Evolutionary conservation across 305 asterid species (phyloP), one percentile per base, ranked within the genome.

Genomic region (Ajuga reptans): DNA sequence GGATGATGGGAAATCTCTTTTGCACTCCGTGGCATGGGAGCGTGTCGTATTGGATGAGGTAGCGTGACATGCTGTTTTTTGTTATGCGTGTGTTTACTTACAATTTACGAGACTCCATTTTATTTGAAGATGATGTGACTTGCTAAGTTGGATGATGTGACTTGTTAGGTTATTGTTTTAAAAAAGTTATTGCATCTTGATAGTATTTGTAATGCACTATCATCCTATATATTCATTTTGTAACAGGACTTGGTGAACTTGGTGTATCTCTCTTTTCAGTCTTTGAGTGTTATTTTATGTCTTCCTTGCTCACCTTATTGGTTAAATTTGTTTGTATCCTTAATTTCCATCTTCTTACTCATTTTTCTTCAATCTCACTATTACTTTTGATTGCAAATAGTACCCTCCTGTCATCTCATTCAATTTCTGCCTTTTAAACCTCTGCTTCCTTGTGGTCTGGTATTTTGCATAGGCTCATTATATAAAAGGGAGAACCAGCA

Each of bases 1-100:
- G 10, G 61, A 86, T 50, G 45, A 42, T 46, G 81, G 75, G 57
- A 84, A 79, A 76, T 87, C 97, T 72, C 69, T 85, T 75, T 81
- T 92, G 81, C 97, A 92, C 78, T 83, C 86, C 21, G 82, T 88
- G 76, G 75, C 74, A 45, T 92, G 98, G 98, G 81, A 90, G 60
- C 96, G 98, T 14, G 72, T 92, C 63, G 79, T 92, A 66, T 78
- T 92, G 84, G 98, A 92, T 78, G 98, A 92, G 89, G 97, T 92
- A 63, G 70, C 29, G 24, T 60, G 58, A 14, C 61, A 39, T 45
- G 55, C 6, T 69, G 10, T 34, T 51, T 71, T 69, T 33, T 55
- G 14, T 29, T n/a, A 41, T 65, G 64, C 16, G 29, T 50, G 27
- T 36, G 45, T 50, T n/a, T 55, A 6, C 49, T 37, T 12, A 36